These are phyloP conservation scores for Isoetes taiwanensis DNA, from an alignment of 75 land plant genomes.

Conservation along the genomic window DNA sequence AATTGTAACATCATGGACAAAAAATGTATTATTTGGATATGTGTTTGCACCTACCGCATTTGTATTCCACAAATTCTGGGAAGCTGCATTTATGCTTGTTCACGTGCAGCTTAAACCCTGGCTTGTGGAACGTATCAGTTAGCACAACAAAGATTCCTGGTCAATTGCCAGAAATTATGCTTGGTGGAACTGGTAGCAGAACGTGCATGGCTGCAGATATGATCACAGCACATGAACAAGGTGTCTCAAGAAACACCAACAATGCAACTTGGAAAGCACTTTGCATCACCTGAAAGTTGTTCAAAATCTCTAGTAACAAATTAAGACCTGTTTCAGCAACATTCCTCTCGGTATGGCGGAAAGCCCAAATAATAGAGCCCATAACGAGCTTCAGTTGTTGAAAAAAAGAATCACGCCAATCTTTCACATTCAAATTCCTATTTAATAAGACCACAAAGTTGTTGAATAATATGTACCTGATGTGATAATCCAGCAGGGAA, in stretches of 20 bases:
- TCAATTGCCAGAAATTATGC: neutral
- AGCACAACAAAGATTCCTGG: neutral
- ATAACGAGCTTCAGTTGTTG: constrained; percentile 7
- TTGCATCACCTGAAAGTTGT: neutral
- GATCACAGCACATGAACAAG: neutral
- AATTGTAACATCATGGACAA: neutral
- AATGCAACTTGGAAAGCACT: no score
- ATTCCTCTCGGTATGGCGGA: constrained; percentile 2
- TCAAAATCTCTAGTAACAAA: neutral
- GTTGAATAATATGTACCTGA: neutral
- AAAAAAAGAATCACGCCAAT: neutral
- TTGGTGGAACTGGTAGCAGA: constrained; percentile 3
- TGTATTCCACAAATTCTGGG: neutral
- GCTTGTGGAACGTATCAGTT: constrained; percentile 7
- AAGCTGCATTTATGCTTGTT: constrained; percentile 73
- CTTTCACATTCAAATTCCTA: neutral
- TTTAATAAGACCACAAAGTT: neutral
- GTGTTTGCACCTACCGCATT: neutral
- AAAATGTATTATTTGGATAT: neutral
- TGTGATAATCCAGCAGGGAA: neutral
- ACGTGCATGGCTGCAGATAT: neutral
- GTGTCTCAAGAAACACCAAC: neutral
- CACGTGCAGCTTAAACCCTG: constrained; percentile 4
- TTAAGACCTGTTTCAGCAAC: constrained; percentile 5
- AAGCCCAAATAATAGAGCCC: constrained; percentile 4